Conservation (phyloP, 371 early-diverging fungal genomes). For the Ordospora colligata region DNA sequence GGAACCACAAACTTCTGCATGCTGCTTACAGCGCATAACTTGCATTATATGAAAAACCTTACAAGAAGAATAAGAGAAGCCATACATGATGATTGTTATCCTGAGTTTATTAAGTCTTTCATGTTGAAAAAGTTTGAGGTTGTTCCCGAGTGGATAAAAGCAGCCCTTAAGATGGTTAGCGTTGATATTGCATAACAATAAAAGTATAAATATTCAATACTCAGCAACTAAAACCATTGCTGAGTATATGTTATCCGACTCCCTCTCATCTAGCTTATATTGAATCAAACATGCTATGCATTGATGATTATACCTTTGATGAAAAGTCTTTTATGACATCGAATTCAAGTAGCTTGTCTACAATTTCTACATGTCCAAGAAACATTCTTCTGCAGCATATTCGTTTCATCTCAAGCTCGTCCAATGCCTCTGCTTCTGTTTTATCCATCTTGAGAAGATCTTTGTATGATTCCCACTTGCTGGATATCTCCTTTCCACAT, state of each 20-base stretch:
- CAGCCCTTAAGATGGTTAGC: conserved; percentile 9
- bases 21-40: conserved; percentile 75
- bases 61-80: conserved; percentile 71
- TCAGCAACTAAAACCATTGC: not conserved
- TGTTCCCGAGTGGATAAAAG: conserved; percentile 71
- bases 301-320: not conserved
- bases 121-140: conserved; percentile 66
- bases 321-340: conserved; percentile 60
- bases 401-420: conserved; percentile 78
- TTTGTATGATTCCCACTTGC: conserved; percentile 87
- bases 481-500: conserved; percentile 91
- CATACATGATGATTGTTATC: conserved; percentile 69
- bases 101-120: conserved; percentile 69
- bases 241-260: too few species aligned
- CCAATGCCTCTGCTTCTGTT: conserved; percentile 70
- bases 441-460: conserved; percentile 68
- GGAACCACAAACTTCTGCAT: conserved; percentile 78
- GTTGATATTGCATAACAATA: not conserved
- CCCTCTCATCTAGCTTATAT: too few species aligned
- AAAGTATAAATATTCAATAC: not conserved
- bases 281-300: not conserved
- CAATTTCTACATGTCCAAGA: conserved; percentile 91
- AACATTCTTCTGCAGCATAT: conserved; percentile 98
- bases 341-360: conserved; percentile 89
- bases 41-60: conserved; percentile 74